Conservation (phyloP, 106 monocot species). For the Allium sativum region DNA sequence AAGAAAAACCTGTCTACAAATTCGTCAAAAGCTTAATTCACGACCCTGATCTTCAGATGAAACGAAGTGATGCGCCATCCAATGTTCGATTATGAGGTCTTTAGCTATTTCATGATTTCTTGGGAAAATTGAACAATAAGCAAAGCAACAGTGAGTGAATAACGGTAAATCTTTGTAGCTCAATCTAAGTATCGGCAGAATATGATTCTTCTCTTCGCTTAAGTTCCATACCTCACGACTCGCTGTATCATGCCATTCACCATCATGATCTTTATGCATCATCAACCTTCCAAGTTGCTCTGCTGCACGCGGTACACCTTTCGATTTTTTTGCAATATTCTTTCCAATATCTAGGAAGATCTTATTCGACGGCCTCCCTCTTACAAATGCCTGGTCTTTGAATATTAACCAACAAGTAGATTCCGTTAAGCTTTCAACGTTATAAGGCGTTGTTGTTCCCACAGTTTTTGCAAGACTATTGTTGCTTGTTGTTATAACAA, state of each 20-base stretch:
- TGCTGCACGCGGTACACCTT: too few relatives aligned
- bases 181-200: constrained; percentile 3
- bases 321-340: too few relatives aligned
- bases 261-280: too few relatives aligned
- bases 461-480: not conserved
- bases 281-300: too few relatives aligned
- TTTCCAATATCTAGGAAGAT: too few relatives aligned
- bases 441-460: not conserved
- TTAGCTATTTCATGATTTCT: constrained; percentile 6
- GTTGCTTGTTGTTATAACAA: not conserved
- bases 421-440: not conserved
- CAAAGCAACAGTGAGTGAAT: constrained; percentile 8
- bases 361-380: too few relatives aligned
- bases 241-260: too few relatives aligned
- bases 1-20: constrained; percentile 1
- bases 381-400: not conserved
- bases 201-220: not conserved
- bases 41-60: not conserved
- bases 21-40: not conserved
- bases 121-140: constrained; percentile 9
- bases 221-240: not conserved
- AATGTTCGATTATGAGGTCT: constrained; percentile 2
- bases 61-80: constrained; percentile 15
- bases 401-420: not conserved
- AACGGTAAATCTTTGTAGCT: constrained; percentile 9